Conservation (phyloP, 192 early-diverging fungal genomes). For the Kappamyces sp. region DNA sequence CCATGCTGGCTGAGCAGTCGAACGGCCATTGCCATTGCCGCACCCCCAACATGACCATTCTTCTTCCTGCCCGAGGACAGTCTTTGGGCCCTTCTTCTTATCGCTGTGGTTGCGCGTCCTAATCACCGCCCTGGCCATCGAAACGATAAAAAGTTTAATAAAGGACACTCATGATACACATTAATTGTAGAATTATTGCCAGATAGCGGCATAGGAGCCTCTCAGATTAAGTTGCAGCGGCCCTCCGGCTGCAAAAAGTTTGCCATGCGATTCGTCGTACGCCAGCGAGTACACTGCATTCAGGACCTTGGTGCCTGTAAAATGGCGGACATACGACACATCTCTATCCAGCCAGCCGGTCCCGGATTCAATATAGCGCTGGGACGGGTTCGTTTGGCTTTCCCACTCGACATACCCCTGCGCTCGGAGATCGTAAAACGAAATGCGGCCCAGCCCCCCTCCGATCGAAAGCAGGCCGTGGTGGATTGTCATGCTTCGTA, state of each 20-base stretch:
- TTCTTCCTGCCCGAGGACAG: background rate
- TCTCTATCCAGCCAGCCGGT: constrained; percentile 48
- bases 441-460: constrained; percentile 55
- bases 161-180: too few species aligned
- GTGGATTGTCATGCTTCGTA: constrained; percentile 44
- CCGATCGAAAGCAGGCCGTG: constrained; percentile 51
- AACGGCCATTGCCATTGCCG: too few species aligned
- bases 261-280: constrained; percentile 31
- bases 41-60: background rate
- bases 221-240: constrained; percentile 46
- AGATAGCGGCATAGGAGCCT: constrained; percentile 38
- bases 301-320: constrained; percentile 39
- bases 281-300: constrained; percentile 59
- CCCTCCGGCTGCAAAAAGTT: constrained; percentile 60
- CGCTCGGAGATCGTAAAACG: constrained; percentile 58
- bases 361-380: constrained; percentile 31
- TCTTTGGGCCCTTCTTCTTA: too few species aligned
- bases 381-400: constrained; percentile 10
- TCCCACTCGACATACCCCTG: constrained; percentile 47
- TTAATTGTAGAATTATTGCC: constrained; percentile 19
- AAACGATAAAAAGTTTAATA: too few species aligned
- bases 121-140: too few species aligned
- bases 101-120: too few species aligned
- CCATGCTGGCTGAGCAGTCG: too few species aligned
- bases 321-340: constrained; percentile 36